These are phyloP conservation scores for Trichoderma sp. DNA, from an alignment of 2,329 filamentous ascomycete genomes.

Conservation along the genomic window DNA sequence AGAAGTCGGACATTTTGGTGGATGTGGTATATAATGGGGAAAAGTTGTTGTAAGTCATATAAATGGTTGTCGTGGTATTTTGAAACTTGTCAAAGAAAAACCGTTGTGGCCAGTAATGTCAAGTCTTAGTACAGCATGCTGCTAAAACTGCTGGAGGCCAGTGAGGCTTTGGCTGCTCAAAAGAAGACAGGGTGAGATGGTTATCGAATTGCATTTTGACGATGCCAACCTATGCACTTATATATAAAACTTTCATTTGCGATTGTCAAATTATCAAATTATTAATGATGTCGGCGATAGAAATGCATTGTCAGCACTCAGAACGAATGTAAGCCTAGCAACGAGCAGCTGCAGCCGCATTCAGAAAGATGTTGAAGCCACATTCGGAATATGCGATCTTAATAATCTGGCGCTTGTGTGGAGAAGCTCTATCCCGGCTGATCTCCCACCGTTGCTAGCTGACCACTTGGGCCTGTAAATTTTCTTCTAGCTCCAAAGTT, in stretches of 20 bases:
- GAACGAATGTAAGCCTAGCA: not conserved
- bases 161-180: not conserved
- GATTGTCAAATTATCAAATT: not conserved
- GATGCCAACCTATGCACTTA: not conserved
- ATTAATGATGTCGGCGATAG: not conserved
- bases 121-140: not conserved
- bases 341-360: not conserved
- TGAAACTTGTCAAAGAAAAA: not conserved
- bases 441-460: not conserved
- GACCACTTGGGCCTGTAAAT: not conserved
- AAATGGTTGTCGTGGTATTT: not conserved
- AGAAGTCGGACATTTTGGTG: not conserved
- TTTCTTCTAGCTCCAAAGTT: not conserved
- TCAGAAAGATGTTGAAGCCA: not conserved
- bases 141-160: not conserved
- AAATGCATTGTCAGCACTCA: not conserved
- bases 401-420: not conserved
- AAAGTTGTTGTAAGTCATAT: not conserved
- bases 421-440: not conserved
- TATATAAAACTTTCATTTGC: not conserved
- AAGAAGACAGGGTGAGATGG: not conserved
- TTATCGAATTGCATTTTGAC: not conserved
- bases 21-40: not conserved
- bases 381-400: not conserved
- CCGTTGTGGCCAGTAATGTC: not conserved